Evolutionary conservation across 768 basidiomycete genomes (phyloP), one percentile per base, ranked within the genome.

Genomic region (Trametes villosa): DNA sequence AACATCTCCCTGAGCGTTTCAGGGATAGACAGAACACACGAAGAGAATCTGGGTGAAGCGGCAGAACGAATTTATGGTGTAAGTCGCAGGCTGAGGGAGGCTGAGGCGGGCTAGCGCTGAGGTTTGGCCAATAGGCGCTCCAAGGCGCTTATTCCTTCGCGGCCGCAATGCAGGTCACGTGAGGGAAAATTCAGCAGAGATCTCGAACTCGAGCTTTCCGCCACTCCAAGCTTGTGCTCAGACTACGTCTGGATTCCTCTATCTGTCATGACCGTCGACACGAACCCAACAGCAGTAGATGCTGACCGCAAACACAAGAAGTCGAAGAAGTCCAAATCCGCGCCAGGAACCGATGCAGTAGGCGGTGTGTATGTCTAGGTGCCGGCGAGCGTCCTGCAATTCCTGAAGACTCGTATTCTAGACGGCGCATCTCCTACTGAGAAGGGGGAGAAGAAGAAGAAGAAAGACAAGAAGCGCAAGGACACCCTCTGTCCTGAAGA

Each of bases 351-450:
- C 20, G 59, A 41, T 51, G 61, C 26, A 24, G 30, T 49, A 54
- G 65, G 68, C 53, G 66, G 66, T 66, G 59, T 64, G 67, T 63
- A 68, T 66, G 68, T 65, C 59, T 22, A 27, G 34, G 12, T 24
- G 22, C 13, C 26, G 33, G 51, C n/a, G 22, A 27, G 30, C 26
- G 26, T 13, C 44, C 31, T 18, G 36, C 29, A 1, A 8, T 18
- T 41, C 40, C 53, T 61, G 33, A 65, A 18, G n/a, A 12, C 11
- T 27, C 13, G 36, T 34, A n/a, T 18, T 27, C 18, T n/a, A 62
- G 56, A 22, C 12, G 57, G 31, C 18, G 36, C 11, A 7, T 20
- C 9, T 38, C 6, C 38, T 3, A 36, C 54, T 8, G 55, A 48
- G 3, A 11, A 18, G 11, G 27, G 15, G 12, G 57, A 49, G 27